Evolutionary conservation across 2,329 filamentous ascomycete genomes (phyloP).

Genomic region (Ilyonectria destructans): DNA sequence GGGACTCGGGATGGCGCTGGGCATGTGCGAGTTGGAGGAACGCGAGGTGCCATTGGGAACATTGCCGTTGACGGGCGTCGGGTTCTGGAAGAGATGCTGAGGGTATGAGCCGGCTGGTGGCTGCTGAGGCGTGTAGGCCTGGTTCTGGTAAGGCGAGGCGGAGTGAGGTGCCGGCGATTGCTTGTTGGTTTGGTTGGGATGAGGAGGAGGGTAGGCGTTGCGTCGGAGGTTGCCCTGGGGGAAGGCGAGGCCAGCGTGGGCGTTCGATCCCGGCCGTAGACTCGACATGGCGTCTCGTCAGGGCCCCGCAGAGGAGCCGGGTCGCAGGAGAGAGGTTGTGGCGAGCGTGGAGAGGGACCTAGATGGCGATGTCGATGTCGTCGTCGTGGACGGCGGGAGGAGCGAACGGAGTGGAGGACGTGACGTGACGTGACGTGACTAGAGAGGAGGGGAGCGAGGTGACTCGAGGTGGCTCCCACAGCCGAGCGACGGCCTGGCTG

Average conservation of each 20-base stretch:
- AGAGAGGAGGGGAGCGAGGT: slow-evolving; percentile 37
- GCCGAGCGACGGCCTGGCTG: slow-evolving; percentile 28
- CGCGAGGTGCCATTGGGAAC: slow-evolving; percentile 66
- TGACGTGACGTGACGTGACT: slow-evolving; percentile 44
- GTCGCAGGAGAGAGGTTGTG: slow-evolving; percentile 33
- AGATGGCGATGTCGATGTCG: slow-evolving; percentile 33
- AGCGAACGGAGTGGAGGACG: slow-evolving; percentile 32
- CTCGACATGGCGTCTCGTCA: slow-evolving; percentile 61
- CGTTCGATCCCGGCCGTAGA: slow-evolving; percentile 67
- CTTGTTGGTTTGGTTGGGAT: slow-evolving; percentile 69
- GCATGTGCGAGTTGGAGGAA: slow-evolving; percentile 62
- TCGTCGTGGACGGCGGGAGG: slow-evolving; percentile 34
- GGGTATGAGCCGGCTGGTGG: slow-evolving; percentile 64
- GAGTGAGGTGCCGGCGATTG: slow-evolving; percentile 70
- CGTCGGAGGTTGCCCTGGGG: slow-evolving; percentile 67
- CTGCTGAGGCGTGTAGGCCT: slow-evolving; percentile 69
- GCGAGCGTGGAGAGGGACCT: slow-evolving; percentile 32
- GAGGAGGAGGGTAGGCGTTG: slow-evolving; percentile 62
- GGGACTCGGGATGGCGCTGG: slow-evolving; percentile 66
- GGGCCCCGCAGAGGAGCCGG: slow-evolving; percentile 44
- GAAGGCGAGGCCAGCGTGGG: slow-evolving; percentile 69
- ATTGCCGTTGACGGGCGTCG: slow-evolving; percentile 64
- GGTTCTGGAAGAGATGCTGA: slow-evolving; percentile 68
- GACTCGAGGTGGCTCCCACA: slow-evolving; percentile 28
- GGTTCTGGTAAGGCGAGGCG: slow-evolving; percentile 70